Conservation (phyloP, 768 basidiomycete genomes). For the Pleurotus cornucopiae region DNA sequence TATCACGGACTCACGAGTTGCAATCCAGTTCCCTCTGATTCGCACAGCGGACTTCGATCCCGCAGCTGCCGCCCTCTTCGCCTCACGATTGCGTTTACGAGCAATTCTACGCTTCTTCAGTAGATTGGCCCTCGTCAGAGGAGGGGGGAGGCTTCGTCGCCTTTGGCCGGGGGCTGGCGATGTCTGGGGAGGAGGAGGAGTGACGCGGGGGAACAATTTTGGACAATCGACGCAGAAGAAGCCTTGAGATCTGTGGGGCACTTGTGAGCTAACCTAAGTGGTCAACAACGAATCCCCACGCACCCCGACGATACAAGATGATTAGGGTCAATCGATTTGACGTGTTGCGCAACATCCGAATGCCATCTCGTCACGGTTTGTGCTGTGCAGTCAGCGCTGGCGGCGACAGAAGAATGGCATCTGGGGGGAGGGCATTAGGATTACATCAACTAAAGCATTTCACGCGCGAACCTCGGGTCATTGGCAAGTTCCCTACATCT, state of each 20-base stretch:
- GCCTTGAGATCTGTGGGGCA: conserved; percentile 38
- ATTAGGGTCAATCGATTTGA: conserved; percentile 50
- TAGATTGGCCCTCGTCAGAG: conserved; percentile 41
- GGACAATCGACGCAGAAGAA: conserved; percentile 55
- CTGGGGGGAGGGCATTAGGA: conserved; percentile 23
- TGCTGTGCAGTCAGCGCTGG: conserved; percentile 40
- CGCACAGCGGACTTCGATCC: conserved; percentile 31
- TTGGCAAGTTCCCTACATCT: conserved; percentile 58
- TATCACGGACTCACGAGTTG: conserved; percentile 38
- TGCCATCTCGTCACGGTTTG: conserved; percentile 58
- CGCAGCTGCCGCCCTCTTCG: conserved; percentile 27
- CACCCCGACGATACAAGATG: conserved; percentile 65
- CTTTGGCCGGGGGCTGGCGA: conserved; percentile 35
- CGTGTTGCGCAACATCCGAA: conserved; percentile 35
- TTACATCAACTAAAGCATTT: not conserved
- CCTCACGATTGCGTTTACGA: conserved; percentile 39
- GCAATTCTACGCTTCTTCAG: conserved; percentile 44
- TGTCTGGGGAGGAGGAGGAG: conserved; percentile 33
- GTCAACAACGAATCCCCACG: conserved; percentile 12
- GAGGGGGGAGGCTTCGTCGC: conserved; percentile 29
- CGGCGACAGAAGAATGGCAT: conserved; percentile 51
- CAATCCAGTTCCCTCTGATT: conserved; percentile 58
- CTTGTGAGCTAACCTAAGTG: not conserved
- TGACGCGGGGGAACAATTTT: conserved; percentile 44
- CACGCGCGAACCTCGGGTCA: conserved; percentile 47